These are phyloP conservation scores for Cornus kousa DNA, from an alignment of 148 eudicot species.

Conservation along the genomic window DNA sequence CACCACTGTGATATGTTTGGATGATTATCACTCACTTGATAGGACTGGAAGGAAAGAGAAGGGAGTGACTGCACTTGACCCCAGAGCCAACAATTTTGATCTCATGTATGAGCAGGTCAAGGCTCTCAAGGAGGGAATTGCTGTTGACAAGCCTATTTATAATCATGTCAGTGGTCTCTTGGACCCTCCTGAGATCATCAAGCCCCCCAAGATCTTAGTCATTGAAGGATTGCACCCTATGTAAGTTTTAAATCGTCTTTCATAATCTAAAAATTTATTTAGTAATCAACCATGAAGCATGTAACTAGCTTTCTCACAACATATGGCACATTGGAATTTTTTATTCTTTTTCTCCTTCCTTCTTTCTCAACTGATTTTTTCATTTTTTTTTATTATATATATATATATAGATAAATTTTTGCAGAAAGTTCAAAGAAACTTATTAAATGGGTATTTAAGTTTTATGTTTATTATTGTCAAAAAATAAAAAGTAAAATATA, in stretches of 20 bases:
- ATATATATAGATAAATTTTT: no score
- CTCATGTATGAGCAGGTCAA: conserved; percentile 98
- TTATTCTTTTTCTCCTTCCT: neutral
- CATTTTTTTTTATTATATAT: no score
- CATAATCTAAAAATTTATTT: neutral
- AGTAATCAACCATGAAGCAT: no score
- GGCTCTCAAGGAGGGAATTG: conserved; percentile 66
- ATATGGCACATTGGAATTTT: neutral
- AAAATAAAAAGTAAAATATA: no score
- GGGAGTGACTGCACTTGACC: conserved; percentile 95
- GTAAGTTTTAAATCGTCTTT: conserved; percentile 40
- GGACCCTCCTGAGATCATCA: conserved; percentile 90
- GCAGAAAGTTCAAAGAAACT: neutral
- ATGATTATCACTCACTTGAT: conserved; percentile 91
- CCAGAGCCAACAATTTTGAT: conserved; percentile 84
- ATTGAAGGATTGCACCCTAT: conserved; percentile 98
- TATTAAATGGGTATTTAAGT: neutral
- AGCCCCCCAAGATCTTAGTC: conserved; percentile 95
- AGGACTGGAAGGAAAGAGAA: conserved; percentile 84
- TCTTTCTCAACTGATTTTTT: no score
- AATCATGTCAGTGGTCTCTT: conserved; percentile 90
- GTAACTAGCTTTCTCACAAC: neutral
- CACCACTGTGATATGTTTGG: conserved; percentile 90
- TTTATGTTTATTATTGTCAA: no score
- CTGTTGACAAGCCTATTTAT: conserved; percentile 89